A percentile compares a stretch with the other conserved stretches of the same genome.
These are phyloP conservation scores for Penicillium simplicissimum DNA, from an alignment of 495 filamentous ascomycete genomes.

Conservation along the genomic window DNA sequence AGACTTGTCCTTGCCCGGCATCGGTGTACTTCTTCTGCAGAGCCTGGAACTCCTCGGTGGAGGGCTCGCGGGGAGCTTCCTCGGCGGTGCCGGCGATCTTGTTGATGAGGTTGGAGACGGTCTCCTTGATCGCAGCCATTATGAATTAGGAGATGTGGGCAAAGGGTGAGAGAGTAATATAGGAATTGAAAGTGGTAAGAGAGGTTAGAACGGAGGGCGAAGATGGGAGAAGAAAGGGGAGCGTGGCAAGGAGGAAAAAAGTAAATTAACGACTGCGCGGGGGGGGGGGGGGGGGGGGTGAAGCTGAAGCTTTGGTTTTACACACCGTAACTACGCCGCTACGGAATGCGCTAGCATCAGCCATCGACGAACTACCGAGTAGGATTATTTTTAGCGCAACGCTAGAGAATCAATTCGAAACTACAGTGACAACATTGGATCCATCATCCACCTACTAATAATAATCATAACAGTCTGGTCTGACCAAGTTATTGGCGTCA, in stretches of 20 bases:
- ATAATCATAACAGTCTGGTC: background rate
- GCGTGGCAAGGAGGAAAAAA: constrained; percentile 13
- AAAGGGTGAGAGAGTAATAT: background rate
- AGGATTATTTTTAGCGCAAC: constrained; percentile 30
- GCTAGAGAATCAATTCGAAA: constrained; percentile 7
- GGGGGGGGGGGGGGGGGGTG: constrained; percentile 35
- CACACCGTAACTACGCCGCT: constrained; percentile 20
- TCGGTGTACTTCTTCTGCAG: constrained; percentile 76
- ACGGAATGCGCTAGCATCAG: constrained; percentile 11
- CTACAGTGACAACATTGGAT: background rate
- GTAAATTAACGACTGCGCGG: constrained; percentile 26
- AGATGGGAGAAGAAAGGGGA: constrained; percentile 5
- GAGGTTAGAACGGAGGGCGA: constrained; percentile 6
- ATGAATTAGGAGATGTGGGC: constrained; percentile 9
- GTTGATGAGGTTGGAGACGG: constrained; percentile 60
- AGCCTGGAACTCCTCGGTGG: constrained; percentile 67
- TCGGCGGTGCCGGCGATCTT: constrained; percentile 52
- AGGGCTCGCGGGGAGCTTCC: constrained; percentile 62
- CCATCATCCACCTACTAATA: background rate
- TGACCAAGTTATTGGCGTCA: background rate
- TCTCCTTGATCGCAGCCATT: constrained; percentile 52
- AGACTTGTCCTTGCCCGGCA: constrained; percentile 85
- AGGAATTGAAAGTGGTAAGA: background rate
- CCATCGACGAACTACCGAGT: background rate
- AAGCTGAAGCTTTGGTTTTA: constrained; percentile 22